Conservation (phyloP, 768 basidiomycete genomes). For the button mushroom (Agaricus bisporus) region DNA sequence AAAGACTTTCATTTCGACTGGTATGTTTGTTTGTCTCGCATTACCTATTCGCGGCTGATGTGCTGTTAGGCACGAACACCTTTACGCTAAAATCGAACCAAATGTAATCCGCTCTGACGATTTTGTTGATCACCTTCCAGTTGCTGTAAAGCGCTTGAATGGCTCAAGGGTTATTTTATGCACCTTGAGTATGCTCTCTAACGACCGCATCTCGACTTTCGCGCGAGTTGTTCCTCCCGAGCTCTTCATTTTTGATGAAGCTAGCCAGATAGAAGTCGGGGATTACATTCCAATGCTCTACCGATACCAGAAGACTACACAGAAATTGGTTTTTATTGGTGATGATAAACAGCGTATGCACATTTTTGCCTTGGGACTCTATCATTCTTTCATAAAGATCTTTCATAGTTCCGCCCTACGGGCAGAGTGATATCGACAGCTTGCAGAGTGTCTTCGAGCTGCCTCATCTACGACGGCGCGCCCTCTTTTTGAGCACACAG, state of each 20-base stretch:
- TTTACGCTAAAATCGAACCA: slow-evolving; percentile 43
- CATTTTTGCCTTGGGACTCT: not conserved
- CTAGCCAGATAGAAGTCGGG: slow-evolving; percentile 49
- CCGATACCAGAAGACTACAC: slow-evolving; percentile 26
- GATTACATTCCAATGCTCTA: slow-evolving; percentile 36
- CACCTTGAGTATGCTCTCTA: slow-evolving; percentile 62
- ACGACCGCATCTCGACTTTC: slow-evolving; percentile 19
- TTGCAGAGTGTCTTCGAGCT: slow-evolving; percentile 62
- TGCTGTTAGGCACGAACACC: slow-evolving; percentile 65
- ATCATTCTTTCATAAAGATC: slow-evolving; percentile 1
- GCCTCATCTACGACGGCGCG: slow-evolving; percentile 33
- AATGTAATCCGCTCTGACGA: slow-evolving; percentile 45
- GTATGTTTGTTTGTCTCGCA: slow-evolving; percentile 26
- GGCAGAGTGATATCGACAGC: slow-evolving; percentile 41
- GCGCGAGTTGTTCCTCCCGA: slow-evolving; percentile 27
- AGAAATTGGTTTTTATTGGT: slow-evolving; percentile 45
- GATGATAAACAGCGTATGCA: slow-evolving; percentile 41
- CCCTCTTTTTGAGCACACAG: slow-evolving; percentile 52
- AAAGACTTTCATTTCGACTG: slow-evolving; percentile 58
- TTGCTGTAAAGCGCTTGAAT: slow-evolving; percentile 20
- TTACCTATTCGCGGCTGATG: not conserved
- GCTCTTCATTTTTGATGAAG: slow-evolving; percentile 46
- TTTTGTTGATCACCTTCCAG: slow-evolving; percentile 18
- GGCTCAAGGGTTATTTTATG: slow-evolving; percentile 54
- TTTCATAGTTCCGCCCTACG: slow-evolving; percentile 56